Evolutionary conservation across 2,329 filamentous ascomycete genomes (phyloP).

Genomic region (Knoxdaviesia capensis): DNA sequence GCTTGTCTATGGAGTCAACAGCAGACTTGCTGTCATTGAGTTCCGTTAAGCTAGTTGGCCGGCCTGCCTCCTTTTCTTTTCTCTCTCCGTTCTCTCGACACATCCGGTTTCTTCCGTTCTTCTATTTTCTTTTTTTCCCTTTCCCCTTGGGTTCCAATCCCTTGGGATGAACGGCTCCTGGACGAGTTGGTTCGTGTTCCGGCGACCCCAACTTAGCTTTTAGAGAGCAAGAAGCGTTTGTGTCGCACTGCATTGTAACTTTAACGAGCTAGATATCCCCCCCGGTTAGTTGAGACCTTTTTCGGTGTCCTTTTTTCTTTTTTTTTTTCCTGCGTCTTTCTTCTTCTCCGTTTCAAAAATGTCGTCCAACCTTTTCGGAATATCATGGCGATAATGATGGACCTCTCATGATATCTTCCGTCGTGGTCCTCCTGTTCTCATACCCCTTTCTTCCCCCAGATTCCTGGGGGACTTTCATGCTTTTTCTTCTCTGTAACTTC

Average conservation of each 20-base stretch:
- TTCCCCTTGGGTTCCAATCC: background rate
- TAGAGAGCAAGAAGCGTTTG: too few relatives aligned
- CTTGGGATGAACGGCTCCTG: background rate
- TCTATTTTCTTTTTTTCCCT: background rate
- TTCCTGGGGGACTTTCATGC: background rate
- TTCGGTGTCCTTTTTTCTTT: conserved; percentile 3
- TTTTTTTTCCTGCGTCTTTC: conserved; percentile 2
- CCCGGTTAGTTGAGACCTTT: background rate
- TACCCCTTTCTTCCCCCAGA: conserved; percentile 1
- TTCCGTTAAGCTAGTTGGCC: conserved; percentile 14
- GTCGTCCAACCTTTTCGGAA: background rate
- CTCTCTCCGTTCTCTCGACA: background rate
- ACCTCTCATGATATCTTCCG: too few relatives aligned
- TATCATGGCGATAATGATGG: too few relatives aligned
- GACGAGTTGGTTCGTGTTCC: too few relatives aligned
- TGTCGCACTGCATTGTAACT: background rate
- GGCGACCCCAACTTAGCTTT: too few relatives aligned
- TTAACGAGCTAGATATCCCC: background rate
- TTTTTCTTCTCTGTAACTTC: background rate
- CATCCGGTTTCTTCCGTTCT: background rate
- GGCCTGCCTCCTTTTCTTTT: background rate
- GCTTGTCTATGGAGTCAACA: conserved; percentile 43
- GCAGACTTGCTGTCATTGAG: conserved; percentile 30
- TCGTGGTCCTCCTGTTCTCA: too few relatives aligned
- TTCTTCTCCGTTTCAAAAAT: background rate